Percentiles rank a stretch among this genome's conserved stretches.
phyloP scores from a whole-genome alignment of 2,329 filamentous ascomycete genomes.

The Dryadomyces quercus-mongolicae region DNA sequence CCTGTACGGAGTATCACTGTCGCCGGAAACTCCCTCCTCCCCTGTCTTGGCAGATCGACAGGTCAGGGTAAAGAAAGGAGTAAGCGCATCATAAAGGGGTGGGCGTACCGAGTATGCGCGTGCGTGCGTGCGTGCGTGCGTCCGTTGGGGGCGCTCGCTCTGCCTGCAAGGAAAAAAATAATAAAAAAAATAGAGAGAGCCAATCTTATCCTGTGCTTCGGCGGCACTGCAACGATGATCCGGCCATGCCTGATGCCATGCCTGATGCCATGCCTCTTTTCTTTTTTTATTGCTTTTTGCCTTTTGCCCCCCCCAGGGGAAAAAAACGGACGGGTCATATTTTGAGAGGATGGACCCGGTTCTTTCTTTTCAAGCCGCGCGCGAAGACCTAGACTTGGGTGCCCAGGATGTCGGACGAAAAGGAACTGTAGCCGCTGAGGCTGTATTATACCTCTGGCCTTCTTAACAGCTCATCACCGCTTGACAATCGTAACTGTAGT shows the following conservation, averaged over 20 bases:
- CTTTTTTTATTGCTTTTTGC: background rate
- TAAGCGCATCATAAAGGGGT: too few relatives aligned
- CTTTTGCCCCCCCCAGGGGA: background rate
- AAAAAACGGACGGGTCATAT: background rate
- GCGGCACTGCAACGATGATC: background rate
- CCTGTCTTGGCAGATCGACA: background rate
- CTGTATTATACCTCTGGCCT: too few relatives aligned
- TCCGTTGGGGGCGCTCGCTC: background rate
- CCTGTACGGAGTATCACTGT: background rate
- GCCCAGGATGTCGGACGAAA: too few relatives aligned
- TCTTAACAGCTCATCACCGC: constrained; percentile 32
- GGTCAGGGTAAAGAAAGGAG: background rate
- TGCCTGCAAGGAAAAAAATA: too few relatives aligned
- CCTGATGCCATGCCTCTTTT: background rate
- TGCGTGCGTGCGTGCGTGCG: too few relatives aligned
- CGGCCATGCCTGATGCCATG: too few relatives aligned
- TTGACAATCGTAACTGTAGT: constrained; percentile 53
- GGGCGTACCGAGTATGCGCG: too few relatives aligned
- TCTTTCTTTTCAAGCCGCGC: background rate
- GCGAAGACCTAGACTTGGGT: background rate
- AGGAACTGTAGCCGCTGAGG: too few relatives aligned
- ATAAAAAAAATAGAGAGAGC: background rate
- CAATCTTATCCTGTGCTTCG: background rate
- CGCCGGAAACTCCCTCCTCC: background rate
- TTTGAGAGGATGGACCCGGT: background rate